phyloP scores from a whole-genome alignment of 2,329 filamentous ascomycete species.

The Aspergillus spinulosporus region DNA sequence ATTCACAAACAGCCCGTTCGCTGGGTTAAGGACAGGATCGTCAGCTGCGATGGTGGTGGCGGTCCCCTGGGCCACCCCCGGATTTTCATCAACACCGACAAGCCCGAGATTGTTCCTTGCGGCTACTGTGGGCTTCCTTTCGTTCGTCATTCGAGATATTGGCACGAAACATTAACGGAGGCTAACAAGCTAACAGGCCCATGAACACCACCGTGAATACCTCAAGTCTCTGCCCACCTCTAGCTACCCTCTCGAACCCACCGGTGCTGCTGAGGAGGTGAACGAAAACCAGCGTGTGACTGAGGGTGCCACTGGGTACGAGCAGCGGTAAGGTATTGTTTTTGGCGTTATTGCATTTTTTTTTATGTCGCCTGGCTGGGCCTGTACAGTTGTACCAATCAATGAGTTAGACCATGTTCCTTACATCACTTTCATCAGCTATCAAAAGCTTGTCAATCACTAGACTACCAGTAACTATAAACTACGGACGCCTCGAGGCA shows the following conservation, averaged over 20 bases:
- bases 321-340: slow-evolving; percentile 56
- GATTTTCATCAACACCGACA: slow-evolving; percentile 98
- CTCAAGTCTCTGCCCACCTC: slow-evolving; percentile 79
- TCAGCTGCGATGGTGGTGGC: slow-evolving; percentile 88
- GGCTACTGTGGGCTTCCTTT: slow-evolving; percentile 92
- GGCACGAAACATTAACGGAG: neutral
- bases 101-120: slow-evolving; percentile 87
- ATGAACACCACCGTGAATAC: slow-evolving; percentile 82
- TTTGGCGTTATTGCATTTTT: slow-evolving; percentile 39
- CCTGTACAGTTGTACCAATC: slow-evolving; percentile 40
- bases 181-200: slow-evolving; percentile 60
- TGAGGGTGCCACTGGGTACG: slow-evolving; percentile 52
- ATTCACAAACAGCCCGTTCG: slow-evolving; percentile 93
- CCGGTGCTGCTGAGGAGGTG: slow-evolving; percentile 59
- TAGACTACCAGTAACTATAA: neutral
- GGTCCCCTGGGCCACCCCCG: slow-evolving; percentile 86
- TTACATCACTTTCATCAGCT: neutral
- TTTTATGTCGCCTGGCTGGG: slow-evolving; percentile 22
- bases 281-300: slow-evolving; percentile 60
- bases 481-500: neutral
- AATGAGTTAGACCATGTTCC: slow-evolving; percentile 30
- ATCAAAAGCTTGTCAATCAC: neutral
- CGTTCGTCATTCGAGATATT: slow-evolving; percentile 57
- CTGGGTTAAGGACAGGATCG: slow-evolving; percentile 81
- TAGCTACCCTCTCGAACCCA: slow-evolving; percentile 74